Evolutionary conservation across 192 early-diverging fungal genomes (phyloP), one percentile per base, ranked within the genome.

Genomic region (Gryganskiella cystojenkinii): DNA sequence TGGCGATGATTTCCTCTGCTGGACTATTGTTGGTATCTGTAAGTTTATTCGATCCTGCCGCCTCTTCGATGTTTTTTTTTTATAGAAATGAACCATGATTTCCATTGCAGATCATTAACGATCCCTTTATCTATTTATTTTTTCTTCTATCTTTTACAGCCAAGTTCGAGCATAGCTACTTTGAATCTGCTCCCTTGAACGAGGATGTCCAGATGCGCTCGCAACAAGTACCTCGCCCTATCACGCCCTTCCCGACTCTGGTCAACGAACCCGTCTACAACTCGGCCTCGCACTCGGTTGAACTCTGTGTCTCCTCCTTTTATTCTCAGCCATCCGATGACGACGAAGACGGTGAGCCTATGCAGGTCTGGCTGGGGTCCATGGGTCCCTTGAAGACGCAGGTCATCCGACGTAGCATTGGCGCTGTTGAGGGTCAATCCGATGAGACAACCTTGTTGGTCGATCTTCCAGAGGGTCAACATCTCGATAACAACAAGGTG

Each of bases 1-100:
- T 34, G 52, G 74, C 33, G 92, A 93, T 71, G 93, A 94, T 64
- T 91, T 89, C 62, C 81, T 94, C 33, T 94, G 93, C 83, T 94
- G 93, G 93, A 94, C 93, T 8, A 92, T 94, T 54, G 93, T 94
- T 61, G 90, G 91, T 24, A 91, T 94, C 71, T 84, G 89, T 56
- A 87, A 84, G 61, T 91, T 56, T 17, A 27, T 27, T 33, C 17
- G 19, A 22, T 67, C 24, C 22, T 0, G 10, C 15, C 5, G 19
- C 19, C 2, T 27, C 4, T 33, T 61, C 4, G 46, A 15, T 30
- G 8, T n/a, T n/a, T n/a, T n/a, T n/a, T n/a, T n/a, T n/a, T n/a
- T n/a, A n/a, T n/a, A n/a, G n/a, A n/a, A n/a, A n/a, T n/a, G n/a
- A n/a, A n/a, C n/a, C n/a, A n/a, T n/a, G n/a, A n/a, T n/a, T n/a